These are phyloP conservation scores for Clausena lansium DNA, from an alignment of 345 rosid species.

Conservation along the genomic window DNA sequence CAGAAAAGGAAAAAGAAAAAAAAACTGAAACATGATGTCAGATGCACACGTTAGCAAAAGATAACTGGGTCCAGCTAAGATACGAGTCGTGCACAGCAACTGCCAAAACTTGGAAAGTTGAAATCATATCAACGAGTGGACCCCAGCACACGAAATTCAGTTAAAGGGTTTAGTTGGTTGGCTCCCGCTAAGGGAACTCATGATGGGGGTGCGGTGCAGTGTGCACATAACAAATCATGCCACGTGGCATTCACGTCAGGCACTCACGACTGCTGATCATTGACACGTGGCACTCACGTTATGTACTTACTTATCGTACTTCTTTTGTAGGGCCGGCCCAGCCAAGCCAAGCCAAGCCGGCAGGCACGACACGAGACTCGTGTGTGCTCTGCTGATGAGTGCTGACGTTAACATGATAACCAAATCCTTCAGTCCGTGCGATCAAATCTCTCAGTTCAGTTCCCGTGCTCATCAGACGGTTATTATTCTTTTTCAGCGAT, in stretches of 20 bases:
- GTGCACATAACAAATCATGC: not conserved
- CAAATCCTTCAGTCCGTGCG: not conserved
- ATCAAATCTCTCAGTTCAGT: not conserved
- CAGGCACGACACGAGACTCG: conserved; percentile 28
- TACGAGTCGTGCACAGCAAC: conserved; percentile 6
- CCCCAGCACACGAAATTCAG: conserved; percentile 9
- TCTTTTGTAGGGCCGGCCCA: not conserved
- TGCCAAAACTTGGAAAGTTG: conserved; percentile 10
- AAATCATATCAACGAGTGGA: conserved; percentile 23
- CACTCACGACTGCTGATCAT: too few species aligned
- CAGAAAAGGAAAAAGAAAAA: not conserved
- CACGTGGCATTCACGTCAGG: not conserved
- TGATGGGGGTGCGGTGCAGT: not conserved
- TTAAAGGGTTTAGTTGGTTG: not conserved
- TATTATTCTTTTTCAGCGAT: not conserved
- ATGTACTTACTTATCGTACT: not conserved
- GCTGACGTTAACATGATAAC: conserved; percentile 15
- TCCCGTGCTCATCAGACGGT: conserved; percentile 36
- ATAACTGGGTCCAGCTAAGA: conserved; percentile 14
- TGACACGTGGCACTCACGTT: conserved; percentile 5
- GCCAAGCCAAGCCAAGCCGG: conserved; percentile 23
- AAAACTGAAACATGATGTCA: not conserved
- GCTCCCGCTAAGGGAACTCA: not conserved
- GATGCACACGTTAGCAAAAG: not conserved
- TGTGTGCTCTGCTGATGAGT: conserved; percentile 23